Evolutionary conservation across 345 rosid genomes (phyloP).

Genomic region (Kernera saxatilis): DNA sequence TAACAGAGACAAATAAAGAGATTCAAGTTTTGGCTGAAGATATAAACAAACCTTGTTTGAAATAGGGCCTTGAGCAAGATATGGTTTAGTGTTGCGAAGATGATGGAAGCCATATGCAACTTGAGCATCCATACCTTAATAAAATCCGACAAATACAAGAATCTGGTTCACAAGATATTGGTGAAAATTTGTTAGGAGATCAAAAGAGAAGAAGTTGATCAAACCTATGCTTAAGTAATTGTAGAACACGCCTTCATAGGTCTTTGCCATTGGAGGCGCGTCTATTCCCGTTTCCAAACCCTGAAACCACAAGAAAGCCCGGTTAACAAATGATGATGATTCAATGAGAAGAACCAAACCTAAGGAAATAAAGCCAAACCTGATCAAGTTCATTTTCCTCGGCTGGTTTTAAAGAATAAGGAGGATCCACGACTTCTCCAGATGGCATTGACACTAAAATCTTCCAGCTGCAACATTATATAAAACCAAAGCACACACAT

Average conservation of each 20-base stretch:
- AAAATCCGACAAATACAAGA: not conserved
- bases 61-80: constrained; percentile 95
- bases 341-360: not conserved
- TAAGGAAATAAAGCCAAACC: constrained; percentile 37
- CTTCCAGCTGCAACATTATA: constrained; percentile 64
- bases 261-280: constrained; percentile 48
- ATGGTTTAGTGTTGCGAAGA: constrained; percentile 89
- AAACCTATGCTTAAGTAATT: constrained; percentile 95
- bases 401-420: constrained; percentile 63
- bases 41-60: constrained; percentile 69
- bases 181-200: not conserved
- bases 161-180: not conserved
- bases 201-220: constrained; percentile 1
- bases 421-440: constrained; percentile 65
- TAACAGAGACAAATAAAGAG: not conserved
- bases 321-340: not conserved
- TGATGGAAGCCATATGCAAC: constrained; percentile 96
- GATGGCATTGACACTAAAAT: constrained; percentile 62
- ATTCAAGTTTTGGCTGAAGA: not conserved
- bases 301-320: constrained; percentile 36
- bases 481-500: not conserved
- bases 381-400: constrained; percentile 62
- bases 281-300: constrained; percentile 53
- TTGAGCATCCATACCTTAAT: constrained; percentile 97
- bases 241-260: constrained; percentile 84